Conservation (phyloP, 768 basidiomycete genomes). For the Agrocybe pediades region DNA sequence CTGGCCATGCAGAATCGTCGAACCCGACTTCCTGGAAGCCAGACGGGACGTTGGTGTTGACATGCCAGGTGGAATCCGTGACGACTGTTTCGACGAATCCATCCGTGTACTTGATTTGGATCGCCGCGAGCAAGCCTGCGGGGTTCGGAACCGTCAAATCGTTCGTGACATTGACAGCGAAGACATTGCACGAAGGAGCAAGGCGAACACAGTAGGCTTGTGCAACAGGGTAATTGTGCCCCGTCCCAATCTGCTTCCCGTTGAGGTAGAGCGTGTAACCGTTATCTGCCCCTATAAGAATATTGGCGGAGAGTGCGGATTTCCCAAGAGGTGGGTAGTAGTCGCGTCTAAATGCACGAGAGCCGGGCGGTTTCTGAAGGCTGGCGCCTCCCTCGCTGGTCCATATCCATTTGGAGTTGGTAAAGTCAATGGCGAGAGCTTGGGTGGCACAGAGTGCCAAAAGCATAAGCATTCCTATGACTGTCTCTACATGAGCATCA, state of each 20-base stretch:
- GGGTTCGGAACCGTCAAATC: conserved; percentile 13
- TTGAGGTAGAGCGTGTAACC: conserved; percentile 31
- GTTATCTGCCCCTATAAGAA: conserved; percentile 31
- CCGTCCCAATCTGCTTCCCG: conserved; percentile 25
- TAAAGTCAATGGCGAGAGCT: neutral
- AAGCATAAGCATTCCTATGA: neutral
- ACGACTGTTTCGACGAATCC: conserved; percentile 29
- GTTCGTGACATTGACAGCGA: conserved; percentile 30
- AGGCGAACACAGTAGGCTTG: conserved; percentile 30
- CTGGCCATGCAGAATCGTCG: conserved; percentile 30
- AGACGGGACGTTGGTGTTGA: conserved; percentile 20
- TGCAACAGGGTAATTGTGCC: conserved; percentile 16
- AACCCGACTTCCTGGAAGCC: conserved; percentile 30
- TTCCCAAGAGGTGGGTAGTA: conserved; percentile 23
- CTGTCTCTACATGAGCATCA: neutral
- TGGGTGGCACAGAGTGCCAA: neutral
- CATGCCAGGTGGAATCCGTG: conserved; percentile 32
- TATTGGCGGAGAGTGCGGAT: conserved; percentile 25
- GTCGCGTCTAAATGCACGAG: conserved; percentile 28
- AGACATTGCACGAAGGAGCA: conserved; percentile 28
- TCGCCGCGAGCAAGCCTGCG: conserved; percentile 30
- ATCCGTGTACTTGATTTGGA: conserved; percentile 31
- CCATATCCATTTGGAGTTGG: conserved; percentile 31
- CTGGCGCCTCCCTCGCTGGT: conserved; percentile 9
- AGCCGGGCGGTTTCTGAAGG: conserved; percentile 18